These are phyloP conservation scores for Cyberlindnera lachancei DNA, from an alignment of 805 yeast genomes.

Conservation along the genomic window DNA sequence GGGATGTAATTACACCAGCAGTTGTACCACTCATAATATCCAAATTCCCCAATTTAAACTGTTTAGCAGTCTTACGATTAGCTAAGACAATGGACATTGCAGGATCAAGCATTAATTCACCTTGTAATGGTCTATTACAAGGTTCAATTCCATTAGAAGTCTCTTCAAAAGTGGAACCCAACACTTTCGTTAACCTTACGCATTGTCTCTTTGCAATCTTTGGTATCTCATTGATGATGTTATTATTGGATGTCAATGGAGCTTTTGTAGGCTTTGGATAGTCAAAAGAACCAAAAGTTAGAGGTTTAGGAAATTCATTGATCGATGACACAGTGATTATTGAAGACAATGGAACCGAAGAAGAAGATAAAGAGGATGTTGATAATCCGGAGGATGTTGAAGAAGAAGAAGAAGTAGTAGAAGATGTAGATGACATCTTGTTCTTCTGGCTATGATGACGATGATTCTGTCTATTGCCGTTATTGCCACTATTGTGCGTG, in stretches of 20 bases:
- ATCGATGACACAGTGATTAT: conserved; percentile 3
- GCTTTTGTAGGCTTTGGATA: conserved; percentile 10
- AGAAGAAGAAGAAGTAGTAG: not conserved
- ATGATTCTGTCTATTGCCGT: no score
- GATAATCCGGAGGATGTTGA: no score
- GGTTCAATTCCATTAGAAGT: conserved; percentile 1
- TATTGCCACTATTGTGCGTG: no score
- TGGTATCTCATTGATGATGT: conserved; percentile 12
- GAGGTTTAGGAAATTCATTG: conserved; percentile 10
- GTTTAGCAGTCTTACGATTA: conserved; percentile 8
- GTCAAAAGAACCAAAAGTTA: conserved; percentile 9
- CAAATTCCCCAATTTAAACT: conserved; percentile 13
- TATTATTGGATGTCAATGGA: conserved; percentile 1
- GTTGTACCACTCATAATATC: conserved; percentile 11
- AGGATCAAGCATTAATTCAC: conserved; percentile 6
- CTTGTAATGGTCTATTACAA: no score
- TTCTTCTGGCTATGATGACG: no score
- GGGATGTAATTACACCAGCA: not conserved
- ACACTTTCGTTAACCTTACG: conserved; percentile 1
- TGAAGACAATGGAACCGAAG: not conserved
- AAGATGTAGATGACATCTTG: no score
- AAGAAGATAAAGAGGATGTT: no score
- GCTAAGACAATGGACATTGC: conserved; percentile 6
- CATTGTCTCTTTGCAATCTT: conserved; percentile 8
- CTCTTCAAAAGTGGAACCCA: conserved; percentile 10